Percentiles rank a stretch among this genome's conserved stretches.
These are phyloP conservation scores for Suillus paluster DNA, from an alignment of 768 basidiomycete genomes.

Conservation along the genomic window DNA sequence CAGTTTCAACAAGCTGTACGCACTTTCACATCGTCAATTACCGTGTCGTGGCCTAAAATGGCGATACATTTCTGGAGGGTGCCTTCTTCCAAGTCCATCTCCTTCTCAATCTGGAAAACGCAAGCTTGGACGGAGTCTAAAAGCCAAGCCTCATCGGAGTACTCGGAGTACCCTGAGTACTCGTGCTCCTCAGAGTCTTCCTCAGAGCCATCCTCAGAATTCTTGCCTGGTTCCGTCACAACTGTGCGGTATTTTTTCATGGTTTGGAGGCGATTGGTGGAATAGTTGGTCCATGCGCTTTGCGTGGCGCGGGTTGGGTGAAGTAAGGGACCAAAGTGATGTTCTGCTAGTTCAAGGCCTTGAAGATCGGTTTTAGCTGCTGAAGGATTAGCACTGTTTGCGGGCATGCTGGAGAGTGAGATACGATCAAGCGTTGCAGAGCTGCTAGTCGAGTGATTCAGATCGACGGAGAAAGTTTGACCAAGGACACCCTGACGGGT, in stretches of 20 bases:
- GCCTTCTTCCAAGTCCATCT: not conserved
- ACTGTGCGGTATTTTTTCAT: constrained; percentile 5
- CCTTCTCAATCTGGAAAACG: not conserved
- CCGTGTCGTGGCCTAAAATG: not conserved
- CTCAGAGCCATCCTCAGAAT: not conserved
- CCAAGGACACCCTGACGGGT: too few species aligned
- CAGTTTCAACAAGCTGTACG: not conserved
- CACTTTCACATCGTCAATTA: not conserved
- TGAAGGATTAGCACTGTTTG: not conserved
- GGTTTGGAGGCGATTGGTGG: constrained; percentile 9
- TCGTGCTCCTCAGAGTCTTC: not conserved
- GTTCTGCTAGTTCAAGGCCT: constrained; percentile 13
- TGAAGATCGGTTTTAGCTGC: not conserved
- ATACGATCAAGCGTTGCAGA: not conserved
- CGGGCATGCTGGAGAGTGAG: not conserved
- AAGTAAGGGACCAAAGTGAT: constrained; percentile 13
- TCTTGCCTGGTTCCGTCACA: not conserved
- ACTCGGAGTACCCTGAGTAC: not conserved
- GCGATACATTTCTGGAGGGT: constrained; percentile 3
- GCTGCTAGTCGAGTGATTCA: not conserved
- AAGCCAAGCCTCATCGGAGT: not conserved
- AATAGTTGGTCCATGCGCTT: constrained; percentile 11
- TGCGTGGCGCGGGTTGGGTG: constrained; percentile 9
- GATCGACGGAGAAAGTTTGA: too few species aligned
- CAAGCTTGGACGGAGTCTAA: not conserved